Base-by-base conservation (phyloP, 495 filamentous ascomycete species). In the Tirmania nivea region DNA sequence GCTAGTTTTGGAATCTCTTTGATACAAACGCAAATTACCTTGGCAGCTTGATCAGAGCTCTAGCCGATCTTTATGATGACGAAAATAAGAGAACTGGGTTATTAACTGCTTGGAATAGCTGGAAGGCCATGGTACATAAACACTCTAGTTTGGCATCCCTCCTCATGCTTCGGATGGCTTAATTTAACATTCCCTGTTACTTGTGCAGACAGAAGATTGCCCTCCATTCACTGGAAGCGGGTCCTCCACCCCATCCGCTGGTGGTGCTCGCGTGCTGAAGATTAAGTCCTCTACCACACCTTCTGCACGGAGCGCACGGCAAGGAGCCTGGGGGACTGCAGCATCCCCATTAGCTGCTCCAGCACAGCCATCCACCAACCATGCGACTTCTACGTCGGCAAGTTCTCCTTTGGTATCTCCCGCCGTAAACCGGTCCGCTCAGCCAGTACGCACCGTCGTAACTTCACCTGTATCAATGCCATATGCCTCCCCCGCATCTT, bases 41-140 rank as follows among this genome's bases (percentile, higher is more conserved):
- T 0, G 87, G 88, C 9, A 95, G 87, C 42, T 74, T 96, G 0
- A 76, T 96, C 58, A 84, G 87, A 49, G 92, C 96, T 59, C 78
- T 94, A 5, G 84, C 86, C 17, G 92, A 96, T 4, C 81, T 96
- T 19, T 99, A 86, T 60, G 87, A 96, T 58, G 81, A 88, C 50
- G 74, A 79, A 45, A 61, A 60, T 10, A 95, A 94, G 62, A 76
- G 74, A 11, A 78, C 77, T 10, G 71, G 68, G 3, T 73, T 99
- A 1, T 75, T 83, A 2, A 81, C 77, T 58, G 79, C 87, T 5
- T 96, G 87, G 89, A 83, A 82, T 56, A 84, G 94, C 67, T 92
- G 90, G 84, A 84, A 83, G 12, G 87, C 85, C 10, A 85, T 89
- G 61, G 54, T 58, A 57, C 20, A 16, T 55, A 19, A 42, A 35